Percentiles rank a stretch among this genome's conserved stretches.
Evolutionary conservation across 2,329 filamentous ascomycete species (phyloP).

Genomic region (Trichoderma oligosporum): DNA sequence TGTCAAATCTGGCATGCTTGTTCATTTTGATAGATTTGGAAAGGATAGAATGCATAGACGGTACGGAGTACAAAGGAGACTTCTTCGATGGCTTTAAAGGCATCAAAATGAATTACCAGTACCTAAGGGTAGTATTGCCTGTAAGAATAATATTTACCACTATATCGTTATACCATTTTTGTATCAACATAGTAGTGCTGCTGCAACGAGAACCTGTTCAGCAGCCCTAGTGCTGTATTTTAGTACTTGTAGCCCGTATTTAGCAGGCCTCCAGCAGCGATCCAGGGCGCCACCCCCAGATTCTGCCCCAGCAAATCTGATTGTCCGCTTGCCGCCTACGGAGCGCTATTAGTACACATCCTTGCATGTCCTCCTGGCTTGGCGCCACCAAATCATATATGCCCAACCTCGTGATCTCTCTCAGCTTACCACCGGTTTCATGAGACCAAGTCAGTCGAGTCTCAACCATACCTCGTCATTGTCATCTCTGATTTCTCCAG

Average conservation of each 20-base stretch:
- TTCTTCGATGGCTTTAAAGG: not conserved
- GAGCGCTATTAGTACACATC: no score
- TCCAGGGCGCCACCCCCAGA: no score
- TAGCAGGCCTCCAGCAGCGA: no score
- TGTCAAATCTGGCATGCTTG: not conserved
- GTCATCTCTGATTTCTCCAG: not conserved
- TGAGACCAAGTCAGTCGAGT: conserved; percentile 9
- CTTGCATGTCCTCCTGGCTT: not conserved
- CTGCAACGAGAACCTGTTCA: no score
- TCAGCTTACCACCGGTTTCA: conserved; percentile 4
- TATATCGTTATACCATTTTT: not conserved
- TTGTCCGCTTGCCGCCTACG: no score
- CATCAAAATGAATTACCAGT: not conserved
- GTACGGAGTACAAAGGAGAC: not conserved
- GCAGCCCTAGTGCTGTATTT: no score
- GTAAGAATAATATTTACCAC: not conserved
- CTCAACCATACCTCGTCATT: not conserved
- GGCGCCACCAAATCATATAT: conserved; percentile 15
- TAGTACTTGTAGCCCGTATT: no score
- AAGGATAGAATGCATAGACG: not conserved
- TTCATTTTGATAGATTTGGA: not conserved
- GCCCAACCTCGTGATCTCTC: conserved; percentile 18
- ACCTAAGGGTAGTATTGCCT: not conserved
- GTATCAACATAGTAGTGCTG: no score
- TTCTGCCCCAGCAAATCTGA: no score